Conservation (phyloP, 768 basidiomycete species). For the Boletus rubescentipes region DNA sequence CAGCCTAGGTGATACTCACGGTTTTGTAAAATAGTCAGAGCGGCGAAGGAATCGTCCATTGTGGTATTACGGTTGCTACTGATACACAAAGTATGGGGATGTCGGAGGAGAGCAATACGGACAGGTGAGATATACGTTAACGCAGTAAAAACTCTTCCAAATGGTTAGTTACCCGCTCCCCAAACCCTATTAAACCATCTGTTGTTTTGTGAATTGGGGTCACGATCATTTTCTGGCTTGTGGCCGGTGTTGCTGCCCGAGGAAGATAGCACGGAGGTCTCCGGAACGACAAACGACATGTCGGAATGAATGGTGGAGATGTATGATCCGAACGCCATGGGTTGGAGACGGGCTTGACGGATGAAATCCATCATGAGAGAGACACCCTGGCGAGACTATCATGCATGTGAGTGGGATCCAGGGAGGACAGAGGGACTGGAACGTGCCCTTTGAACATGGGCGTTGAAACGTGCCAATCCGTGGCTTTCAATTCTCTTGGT, state of each 20-base stretch:
- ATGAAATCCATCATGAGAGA: slow-evolving; percentile 76
- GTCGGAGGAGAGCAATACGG: slow-evolving; percentile 13
- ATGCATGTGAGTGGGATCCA: slow-evolving; percentile 1
- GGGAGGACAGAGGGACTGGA: not conserved
- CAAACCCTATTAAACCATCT: slow-evolving; percentile 29
- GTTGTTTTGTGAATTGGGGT: slow-evolving; percentile 12
- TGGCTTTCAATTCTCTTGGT: slow-evolving; percentile 86
- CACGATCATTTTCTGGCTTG: slow-evolving; percentile 16
- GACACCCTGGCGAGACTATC: slow-evolving; percentile 84
- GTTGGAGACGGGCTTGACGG: slow-evolving; percentile 69
- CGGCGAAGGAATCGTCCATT: slow-evolving; percentile 1
- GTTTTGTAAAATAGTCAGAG: not conserved
- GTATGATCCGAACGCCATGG: slow-evolving; percentile 44
- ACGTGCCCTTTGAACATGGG: slow-evolving; percentile 79
- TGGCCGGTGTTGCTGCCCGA: slow-evolving; percentile 11
- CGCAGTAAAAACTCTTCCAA: slow-evolving; percentile 5
- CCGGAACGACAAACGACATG: slow-evolving; percentile 28
- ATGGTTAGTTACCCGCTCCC: slow-evolving; percentile 18
- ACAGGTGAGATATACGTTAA: slow-evolving; percentile 18
- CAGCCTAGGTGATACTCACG: slow-evolving; percentile 3
- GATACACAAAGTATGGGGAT: slow-evolving; percentile 31
- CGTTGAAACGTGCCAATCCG: slow-evolving; percentile 81
- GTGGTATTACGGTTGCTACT: slow-evolving; percentile 31
- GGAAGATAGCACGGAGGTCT: slow-evolving; percentile 16
- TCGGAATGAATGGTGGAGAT: slow-evolving; percentile 35